A percentile compares a stretch with the other conserved stretches of the same genome.
Evolutionary conservation across 1,284 basidiomycete species (phyloP).

Genomic region (Trichosporon asahii): DNA sequence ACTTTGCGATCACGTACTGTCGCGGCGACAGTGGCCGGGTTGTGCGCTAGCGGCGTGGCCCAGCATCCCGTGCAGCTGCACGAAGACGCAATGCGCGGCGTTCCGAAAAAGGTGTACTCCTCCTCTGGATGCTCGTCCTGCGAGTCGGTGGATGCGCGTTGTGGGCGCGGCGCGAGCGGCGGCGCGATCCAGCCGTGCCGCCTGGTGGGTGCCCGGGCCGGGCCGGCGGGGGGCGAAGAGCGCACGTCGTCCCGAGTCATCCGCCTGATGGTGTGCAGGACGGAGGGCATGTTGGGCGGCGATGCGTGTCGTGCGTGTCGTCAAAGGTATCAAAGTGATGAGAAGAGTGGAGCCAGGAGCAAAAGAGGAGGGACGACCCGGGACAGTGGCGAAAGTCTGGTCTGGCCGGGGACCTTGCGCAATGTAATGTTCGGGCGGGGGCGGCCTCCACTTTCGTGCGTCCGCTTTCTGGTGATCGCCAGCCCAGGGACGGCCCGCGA

Average conservation of each 20-base stretch:
- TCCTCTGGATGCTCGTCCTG: background rate
- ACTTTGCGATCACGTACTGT: background rate
- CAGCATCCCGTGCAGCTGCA: background rate
- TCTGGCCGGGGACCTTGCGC: background rate
- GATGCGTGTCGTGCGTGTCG: background rate
- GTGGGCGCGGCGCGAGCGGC: too few species aligned
- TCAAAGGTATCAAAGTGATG: background rate
- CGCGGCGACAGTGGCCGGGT: background rate
- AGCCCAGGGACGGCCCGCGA: background rate
- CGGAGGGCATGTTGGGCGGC: background rate
- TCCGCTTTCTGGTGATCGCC: background rate
- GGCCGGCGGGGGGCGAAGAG: too few species aligned
- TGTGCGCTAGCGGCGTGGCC: background rate
- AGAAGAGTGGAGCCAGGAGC: background rate
- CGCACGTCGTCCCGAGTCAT: background rate
- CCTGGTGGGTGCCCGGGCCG: background rate
- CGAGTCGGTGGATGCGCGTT: background rate
- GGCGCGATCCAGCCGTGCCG: constrained; percentile 1
- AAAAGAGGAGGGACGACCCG: background rate
- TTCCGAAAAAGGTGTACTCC: background rate
- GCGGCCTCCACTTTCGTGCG: background rate
- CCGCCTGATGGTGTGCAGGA: constrained; percentile 6
- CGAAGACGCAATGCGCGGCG: background rate
- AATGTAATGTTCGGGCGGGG: constrained; percentile 1
- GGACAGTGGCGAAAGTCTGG: constrained; percentile 4